phyloP scores from a whole-genome alignment of 1,284 basidiomycete genomes.

The Apiotrichum laibachii region DNA sequence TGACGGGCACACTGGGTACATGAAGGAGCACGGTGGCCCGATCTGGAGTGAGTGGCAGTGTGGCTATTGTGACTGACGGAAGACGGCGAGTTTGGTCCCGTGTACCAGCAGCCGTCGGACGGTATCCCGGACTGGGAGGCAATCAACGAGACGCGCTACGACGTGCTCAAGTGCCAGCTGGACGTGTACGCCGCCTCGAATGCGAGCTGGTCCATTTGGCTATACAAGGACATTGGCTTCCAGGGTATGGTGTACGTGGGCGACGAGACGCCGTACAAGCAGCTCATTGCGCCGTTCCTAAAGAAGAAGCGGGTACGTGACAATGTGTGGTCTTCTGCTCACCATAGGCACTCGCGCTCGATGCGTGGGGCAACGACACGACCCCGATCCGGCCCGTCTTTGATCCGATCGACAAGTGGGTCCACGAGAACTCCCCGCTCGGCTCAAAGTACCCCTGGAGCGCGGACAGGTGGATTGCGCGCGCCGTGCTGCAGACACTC shows the following conservation, averaged over 20 bases:
- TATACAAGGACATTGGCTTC: conserved; percentile 79
- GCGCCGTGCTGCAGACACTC: conserved; percentile 62
- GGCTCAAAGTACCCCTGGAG: conserved; percentile 47
- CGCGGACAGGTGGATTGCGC: conserved; percentile 48
- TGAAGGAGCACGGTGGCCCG: conserved; percentile 18
- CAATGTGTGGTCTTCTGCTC: background rate
- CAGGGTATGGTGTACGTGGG: conserved; percentile 72
- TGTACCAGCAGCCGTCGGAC: conserved; percentile 31
- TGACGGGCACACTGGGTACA: conserved; percentile 57
- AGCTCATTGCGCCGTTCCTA: conserved; percentile 62
- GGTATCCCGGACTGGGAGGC: conserved; percentile 53
- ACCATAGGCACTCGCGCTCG: conserved; percentile 58
- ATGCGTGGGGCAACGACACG: conserved; percentile 61
- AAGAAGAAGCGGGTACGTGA: conserved; percentile 56
- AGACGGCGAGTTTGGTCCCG: conserved; percentile 59
- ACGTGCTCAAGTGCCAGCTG: conserved; percentile 69
- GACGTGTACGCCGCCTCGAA: conserved; percentile 61
- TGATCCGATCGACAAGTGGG: conserved; percentile 59
- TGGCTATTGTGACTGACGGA: conserved; percentile 7
- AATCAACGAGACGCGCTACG: conserved; percentile 66
- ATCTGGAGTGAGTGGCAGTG: conserved; percentile 21
- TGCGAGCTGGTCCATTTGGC: conserved; percentile 76
- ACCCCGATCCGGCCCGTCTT: conserved; percentile 57
- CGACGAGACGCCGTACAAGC: conserved; percentile 66
- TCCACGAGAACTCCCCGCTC: conserved; percentile 49